phyloP scores from a whole-genome alignment of 495 filamentous ascomycete species.

The Aspergillus nidulans region DNA sequence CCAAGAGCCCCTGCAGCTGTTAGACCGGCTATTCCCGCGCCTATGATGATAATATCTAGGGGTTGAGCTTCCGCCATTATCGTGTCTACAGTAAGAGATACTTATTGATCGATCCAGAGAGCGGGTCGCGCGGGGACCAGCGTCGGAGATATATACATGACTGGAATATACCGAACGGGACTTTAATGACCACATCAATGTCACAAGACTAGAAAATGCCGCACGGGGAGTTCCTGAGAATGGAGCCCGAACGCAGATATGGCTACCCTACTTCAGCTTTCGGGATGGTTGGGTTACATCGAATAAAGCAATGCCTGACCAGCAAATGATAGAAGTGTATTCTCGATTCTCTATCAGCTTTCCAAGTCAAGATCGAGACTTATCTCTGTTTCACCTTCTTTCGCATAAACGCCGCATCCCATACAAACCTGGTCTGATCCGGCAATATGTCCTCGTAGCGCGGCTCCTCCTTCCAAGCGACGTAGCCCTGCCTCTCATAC shows the following conservation, averaged over 20 bases:
- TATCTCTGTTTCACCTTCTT: slow-evolving; percentile 12
- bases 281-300: not conserved
- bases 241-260: too few species aligned
- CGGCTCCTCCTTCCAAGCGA: slow-evolving; percentile 26
- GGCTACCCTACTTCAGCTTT: too few species aligned
- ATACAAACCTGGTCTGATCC: slow-evolving; percentile 13
- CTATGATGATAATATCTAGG: slow-evolving; percentile 24
- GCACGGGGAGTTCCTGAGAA: not conserved
- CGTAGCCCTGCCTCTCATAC: slow-evolving; percentile 30
- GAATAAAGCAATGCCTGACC: not conserved
- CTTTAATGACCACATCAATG: not conserved
- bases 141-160: not conserved
- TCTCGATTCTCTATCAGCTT: not conserved
- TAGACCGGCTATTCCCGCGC: slow-evolving; percentile 31
- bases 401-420: slow-evolving; percentile 23
- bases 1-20: slow-evolving; percentile 27
- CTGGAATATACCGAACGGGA: not conserved
- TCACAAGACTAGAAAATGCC: not conserved
- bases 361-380: not conserved
- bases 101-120: not conserved
- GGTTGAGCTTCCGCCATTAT: slow-evolving; percentile 3
- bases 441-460: slow-evolving; percentile 13
- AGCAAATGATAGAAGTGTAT: not conserved
- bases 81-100: not conserved
- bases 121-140: not conserved